Evolutionary conservation across 2,329 filamentous ascomycete species (phyloP).

Genomic region (Cladosporium sp.): DNA sequence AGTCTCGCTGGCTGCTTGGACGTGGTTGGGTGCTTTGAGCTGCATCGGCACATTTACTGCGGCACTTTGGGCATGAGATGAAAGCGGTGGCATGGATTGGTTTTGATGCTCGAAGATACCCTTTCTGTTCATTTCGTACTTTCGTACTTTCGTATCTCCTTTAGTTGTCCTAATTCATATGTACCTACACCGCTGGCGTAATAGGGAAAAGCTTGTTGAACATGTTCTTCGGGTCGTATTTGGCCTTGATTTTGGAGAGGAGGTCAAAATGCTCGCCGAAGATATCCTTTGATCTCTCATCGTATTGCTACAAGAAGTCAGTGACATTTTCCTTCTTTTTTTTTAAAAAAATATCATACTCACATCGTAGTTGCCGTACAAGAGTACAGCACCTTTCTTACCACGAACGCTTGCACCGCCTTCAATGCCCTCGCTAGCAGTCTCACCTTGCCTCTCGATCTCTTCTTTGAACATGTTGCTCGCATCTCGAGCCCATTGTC

Average conservation of each 20-base stretch:
- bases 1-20: background rate
- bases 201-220: constrained; percentile 39
- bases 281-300: constrained; percentile 32
- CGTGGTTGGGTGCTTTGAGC: background rate
- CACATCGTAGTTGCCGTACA: constrained; percentile 29
- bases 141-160: background rate
- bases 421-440: constrained; percentile 20
- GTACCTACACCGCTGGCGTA: constrained; percentile 5
- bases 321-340: background rate
- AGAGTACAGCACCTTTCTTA: constrained; percentile 24
- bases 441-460: constrained; percentile 19
- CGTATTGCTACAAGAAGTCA: constrained; percentile 23
- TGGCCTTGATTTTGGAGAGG: constrained; percentile 40
- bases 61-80: background rate
- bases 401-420: constrained; percentile 22
- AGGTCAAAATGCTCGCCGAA: constrained; percentile 42
- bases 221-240: constrained; percentile 44
- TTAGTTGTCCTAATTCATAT: background rate
- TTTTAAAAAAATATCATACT: constrained; percentile 3
- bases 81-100: background rate
- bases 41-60: background rate
- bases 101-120: background rate
- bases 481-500: constrained; percentile 27
- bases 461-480: constrained; percentile 24
- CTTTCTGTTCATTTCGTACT: background rate